Evolutionary conservation across 441 rosid genomes (phyloP), one percentile per base, ranked within the genome.

Genomic region (Rhodomyrtus psidioides): DNA sequence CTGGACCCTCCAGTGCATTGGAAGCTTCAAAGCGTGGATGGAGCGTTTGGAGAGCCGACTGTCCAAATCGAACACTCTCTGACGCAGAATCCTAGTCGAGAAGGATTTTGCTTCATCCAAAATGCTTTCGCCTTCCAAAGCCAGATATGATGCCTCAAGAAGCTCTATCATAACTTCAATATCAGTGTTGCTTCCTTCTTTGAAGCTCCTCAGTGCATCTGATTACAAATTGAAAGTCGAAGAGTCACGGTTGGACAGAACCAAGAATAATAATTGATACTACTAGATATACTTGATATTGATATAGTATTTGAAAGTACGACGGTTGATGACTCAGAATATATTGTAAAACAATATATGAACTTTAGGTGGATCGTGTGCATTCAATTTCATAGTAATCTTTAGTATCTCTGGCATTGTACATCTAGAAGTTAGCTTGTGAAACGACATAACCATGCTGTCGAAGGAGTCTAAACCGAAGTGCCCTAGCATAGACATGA

Each of bases 391-490:
- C n/a, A n/a, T n/a, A n/a, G n/a, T n/a, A n/a, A n/a, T n/a, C n/a
- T n/a, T n/a, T n/a, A n/a, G n/a, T n/a, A n/a, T n/a, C n/a, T n/a
- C n/a, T n/a, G n/a, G n/a, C n/a, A n/a, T n/a, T 51, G 53, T 14
- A 2, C 44, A 28, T 51, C 23, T 53, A 3, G 6, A 28, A 82
- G 42, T 27, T 86, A 90, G 94, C 94, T 90, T 87, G 91, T 55
- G 96, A 92, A 85, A 90, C 88, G 79, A 87, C 75, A 82, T 88
- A 87, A 59, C 93, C 91, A 30, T 92, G 88, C 58, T 87, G 91
- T 86, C 94, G 88, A 28, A 94, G 90, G 51, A 93, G 90, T 86
- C 86, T 92, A 84, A 94, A 94, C 79, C 89, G 70, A 83, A 92
- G 86, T 0, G 96, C 90, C 21, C 86, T 83, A 14, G 82, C 28